Evolutionary conservation across 148 eudicot species (phyloP).

Genomic region (Euryodendron excelsum): DNA sequence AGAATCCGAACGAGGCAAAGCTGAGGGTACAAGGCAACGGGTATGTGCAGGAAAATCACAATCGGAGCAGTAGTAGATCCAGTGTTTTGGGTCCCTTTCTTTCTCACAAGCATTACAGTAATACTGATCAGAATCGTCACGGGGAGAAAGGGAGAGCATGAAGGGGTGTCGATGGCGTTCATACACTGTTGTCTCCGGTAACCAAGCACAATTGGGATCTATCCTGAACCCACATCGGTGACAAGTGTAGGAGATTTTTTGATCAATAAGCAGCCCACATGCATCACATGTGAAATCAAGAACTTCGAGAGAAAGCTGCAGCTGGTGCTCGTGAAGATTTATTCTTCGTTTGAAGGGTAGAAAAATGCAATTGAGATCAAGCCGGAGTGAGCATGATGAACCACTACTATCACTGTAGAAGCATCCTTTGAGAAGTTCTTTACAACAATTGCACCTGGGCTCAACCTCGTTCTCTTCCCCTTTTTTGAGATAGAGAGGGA

Average conservation of each 20-base stretch:
- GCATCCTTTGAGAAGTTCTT: neutral
- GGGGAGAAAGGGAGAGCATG: neutral
- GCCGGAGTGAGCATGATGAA: too few species aligned
- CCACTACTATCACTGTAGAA: too few species aligned
- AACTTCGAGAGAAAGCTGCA: neutral
- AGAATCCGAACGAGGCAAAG: too few species aligned
- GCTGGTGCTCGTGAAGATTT: neutral
- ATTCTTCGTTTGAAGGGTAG: neutral
- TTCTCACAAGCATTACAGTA: neutral
- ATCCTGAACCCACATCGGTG: neutral
- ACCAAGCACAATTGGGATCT: neutral
- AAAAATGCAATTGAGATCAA: neutral
- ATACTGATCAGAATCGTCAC: neutral
- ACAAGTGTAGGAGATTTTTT: neutral
- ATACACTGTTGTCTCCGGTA: neutral
- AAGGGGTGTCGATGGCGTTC: neutral
- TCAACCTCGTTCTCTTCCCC: too few species aligned
- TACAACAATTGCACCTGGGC: too few species aligned
- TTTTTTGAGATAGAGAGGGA: too few species aligned
- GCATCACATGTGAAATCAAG: neutral
- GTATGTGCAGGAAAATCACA: neutral
- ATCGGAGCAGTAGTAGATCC: neutral
- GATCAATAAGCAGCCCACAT: neutral
- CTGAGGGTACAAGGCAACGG: conserved; percentile 8
- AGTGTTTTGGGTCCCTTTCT: neutral